Conservation (phyloP, 2,329 filamentous ascomycete genomes). For the Emydomyces testavorans region DNA sequence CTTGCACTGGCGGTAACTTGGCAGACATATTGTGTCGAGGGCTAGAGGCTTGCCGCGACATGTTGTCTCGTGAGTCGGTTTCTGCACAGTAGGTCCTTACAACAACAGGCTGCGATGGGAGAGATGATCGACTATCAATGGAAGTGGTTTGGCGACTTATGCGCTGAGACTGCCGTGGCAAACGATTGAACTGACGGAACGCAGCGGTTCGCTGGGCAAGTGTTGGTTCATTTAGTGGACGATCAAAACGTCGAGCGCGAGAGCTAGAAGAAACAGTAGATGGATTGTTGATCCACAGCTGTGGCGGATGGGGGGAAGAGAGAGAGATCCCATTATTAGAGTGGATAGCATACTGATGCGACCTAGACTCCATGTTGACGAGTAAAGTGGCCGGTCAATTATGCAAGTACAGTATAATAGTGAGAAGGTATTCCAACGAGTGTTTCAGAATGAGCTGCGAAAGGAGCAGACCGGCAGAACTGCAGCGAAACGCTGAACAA, state of each 20-base stretch:
- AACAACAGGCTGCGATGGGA: slow-evolving; percentile 34
- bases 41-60: slow-evolving; percentile 24
- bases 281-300: slow-evolving; percentile 25
- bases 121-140: slow-evolving; percentile 20
- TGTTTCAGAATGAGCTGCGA: slow-evolving; percentile 3
- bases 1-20: slow-evolving; percentile 38
- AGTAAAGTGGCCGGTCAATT: slow-evolving; percentile 4
- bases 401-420: slow-evolving; percentile 4
- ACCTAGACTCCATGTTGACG: slow-evolving; percentile 27
- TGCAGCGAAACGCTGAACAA: slow-evolving; percentile 3
- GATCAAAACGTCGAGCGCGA: slow-evolving; percentile 21
- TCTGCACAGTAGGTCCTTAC: slow-evolving; percentile 34
- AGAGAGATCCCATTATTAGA: slow-evolving; percentile 22
- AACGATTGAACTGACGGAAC: slow-evolving; percentile 26
- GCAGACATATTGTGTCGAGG: slow-evolving; percentile 20
- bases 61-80: slow-evolving; percentile 25
- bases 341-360: slow-evolving; percentile 21
- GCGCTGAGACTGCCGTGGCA: slow-evolving; percentile 21
- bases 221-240: slow-evolving; percentile 25
- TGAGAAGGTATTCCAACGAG: not conserved
- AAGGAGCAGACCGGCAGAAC: not conserved
- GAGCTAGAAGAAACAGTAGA: slow-evolving; percentile 21
- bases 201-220: slow-evolving; percentile 25
- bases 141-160: slow-evolving; percentile 20
- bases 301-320: slow-evolving; percentile 23